Conservation (phyloP, 192 early-diverging fungal species). For the Glomus cerebriforme region DNA sequence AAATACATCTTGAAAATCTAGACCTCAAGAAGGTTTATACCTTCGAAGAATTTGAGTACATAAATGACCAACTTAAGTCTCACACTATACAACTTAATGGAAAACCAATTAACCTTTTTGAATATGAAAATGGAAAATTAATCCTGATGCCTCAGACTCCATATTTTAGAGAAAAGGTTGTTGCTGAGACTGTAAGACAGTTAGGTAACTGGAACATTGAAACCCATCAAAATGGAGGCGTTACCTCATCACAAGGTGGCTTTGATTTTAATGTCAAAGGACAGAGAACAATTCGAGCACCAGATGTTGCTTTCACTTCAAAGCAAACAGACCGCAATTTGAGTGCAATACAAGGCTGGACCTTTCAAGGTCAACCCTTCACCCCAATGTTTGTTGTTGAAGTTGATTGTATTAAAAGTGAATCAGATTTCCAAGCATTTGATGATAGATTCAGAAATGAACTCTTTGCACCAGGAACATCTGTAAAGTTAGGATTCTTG, state of each 20-base stretch:
- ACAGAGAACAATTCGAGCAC: constrained; percentile 23
- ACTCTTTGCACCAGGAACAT: neutral
- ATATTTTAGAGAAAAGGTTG: neutral
- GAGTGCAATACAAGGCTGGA: neutral
- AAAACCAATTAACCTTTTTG: constrained; percentile 20
- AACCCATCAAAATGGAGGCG: constrained; percentile 25
- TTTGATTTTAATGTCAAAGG: constrained; percentile 27
- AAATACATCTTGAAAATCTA: constrained; percentile 18
- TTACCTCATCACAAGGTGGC: constrained; percentile 12
- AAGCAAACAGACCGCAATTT: neutral
- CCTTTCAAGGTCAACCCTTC: constrained; percentile 24
- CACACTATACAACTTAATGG: neutral
- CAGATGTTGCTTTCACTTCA: constrained; percentile 7
- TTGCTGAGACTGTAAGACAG: neutral
- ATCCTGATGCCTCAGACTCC: constrained; percentile 8
- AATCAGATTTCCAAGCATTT: neutral
- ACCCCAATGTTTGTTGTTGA: constrained; percentile 27
- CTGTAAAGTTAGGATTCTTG: neutral
- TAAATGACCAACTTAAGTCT: constrained; percentile 14
- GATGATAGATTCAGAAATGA: constrained; percentile 22
- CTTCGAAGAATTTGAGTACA: constrained; percentile 18
- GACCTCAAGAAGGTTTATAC: constrained; percentile 8
- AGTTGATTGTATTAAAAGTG: constrained; percentile 7
- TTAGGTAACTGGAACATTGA: constrained; percentile 25
- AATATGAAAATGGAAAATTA: constrained; percentile 8